Evolutionary conservation across 495 filamentous ascomycete species (phyloP).

Genomic region (Hypoxylon perforatum): DNA sequence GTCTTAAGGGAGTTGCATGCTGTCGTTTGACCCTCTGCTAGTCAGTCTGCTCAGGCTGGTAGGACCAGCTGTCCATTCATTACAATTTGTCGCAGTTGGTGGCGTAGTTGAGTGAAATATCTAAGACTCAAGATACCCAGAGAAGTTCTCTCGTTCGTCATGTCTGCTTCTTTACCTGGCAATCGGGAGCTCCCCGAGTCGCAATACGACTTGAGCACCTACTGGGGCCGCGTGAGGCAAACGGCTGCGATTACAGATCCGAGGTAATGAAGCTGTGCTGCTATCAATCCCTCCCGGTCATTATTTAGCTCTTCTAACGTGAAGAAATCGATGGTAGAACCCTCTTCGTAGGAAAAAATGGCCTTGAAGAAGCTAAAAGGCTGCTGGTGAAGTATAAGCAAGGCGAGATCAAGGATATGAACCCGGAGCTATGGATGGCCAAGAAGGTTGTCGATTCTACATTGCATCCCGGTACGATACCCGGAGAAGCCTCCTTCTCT

Average conservation of each 20-base stretch:
- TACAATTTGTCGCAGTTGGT: slow-evolving; percentile 4
- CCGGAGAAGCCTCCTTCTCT: slow-evolving; percentile 5
- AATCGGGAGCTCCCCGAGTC: slow-evolving; percentile 86
- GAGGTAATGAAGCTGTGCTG: slow-evolving; percentile 72
- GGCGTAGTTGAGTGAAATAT: background rate
- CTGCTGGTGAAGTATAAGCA: slow-evolving; percentile 84
- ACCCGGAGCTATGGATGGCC: slow-evolving; percentile 88
- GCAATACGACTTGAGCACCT: slow-evolving; percentile 90
- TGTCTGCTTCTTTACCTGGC: slow-evolving; percentile 93
- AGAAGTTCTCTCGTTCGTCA: slow-evolving; percentile 47
- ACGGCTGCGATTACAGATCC: slow-evolving; percentile 92
- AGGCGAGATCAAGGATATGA: slow-evolving; percentile 80
- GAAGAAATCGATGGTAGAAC: slow-evolving; percentile 64
- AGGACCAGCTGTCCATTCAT: slow-evolving; percentile 24
- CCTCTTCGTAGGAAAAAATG: slow-evolving; percentile 76
- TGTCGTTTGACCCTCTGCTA: background rate
- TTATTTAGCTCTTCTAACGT: slow-evolving; percentile 19
- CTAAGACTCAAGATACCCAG: background rate
- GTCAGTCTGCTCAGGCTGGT: slow-evolving; percentile 12
- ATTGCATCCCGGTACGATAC: slow-evolving; percentile 80
- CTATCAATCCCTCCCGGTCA: slow-evolving; percentile 1
- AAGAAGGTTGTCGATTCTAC: slow-evolving; percentile 98
- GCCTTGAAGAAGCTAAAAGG: slow-evolving; percentile 84
- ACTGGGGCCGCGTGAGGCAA: slow-evolving; percentile 94
- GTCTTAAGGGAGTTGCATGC: background rate